Percentiles rank a stretch among this genome's conserved stretches.
Conservation (phyloP, 139 green algal species). For the Coelastrella sp. region DNA sequence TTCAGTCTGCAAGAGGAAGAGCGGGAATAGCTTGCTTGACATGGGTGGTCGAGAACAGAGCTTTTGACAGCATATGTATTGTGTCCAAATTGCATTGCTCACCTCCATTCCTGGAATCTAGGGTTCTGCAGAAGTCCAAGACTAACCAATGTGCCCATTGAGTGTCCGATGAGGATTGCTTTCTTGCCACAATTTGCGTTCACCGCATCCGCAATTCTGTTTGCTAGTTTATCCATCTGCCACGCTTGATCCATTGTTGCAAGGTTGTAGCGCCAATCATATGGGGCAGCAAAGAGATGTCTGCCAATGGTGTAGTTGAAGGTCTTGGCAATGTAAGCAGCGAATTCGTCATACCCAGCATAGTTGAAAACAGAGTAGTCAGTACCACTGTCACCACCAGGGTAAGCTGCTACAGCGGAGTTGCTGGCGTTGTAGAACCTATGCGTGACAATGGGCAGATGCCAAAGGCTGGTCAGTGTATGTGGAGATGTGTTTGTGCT, state of each 20-base stretch:
- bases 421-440: not conserved
- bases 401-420: not conserved
- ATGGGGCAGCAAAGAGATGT: not conserved
- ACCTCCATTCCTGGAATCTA: not conserved
- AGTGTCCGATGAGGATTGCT: not conserved
- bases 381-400: not conserved
- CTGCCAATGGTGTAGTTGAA: not conserved
- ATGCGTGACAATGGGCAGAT: not conserved
- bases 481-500: not conserved
- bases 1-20: not conserved
- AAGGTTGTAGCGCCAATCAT: not conserved
- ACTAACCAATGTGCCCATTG: not conserved
- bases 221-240: not conserved
- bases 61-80: too few species aligned
- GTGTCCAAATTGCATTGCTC: too few species aligned
- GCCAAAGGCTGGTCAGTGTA: not conserved
- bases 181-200: not conserved
- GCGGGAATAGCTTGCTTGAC: not conserved
- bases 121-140: not conserved
- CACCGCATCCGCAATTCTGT: not conserved
- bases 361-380: not conserved
- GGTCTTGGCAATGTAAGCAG: not conserved
- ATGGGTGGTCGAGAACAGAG: not conserved
- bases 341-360: not conserved
- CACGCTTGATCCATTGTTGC: not conserved